Conservation (phyloP, 2,329 filamentous ascomycete species). For the Diplodia sapinea region DNA sequence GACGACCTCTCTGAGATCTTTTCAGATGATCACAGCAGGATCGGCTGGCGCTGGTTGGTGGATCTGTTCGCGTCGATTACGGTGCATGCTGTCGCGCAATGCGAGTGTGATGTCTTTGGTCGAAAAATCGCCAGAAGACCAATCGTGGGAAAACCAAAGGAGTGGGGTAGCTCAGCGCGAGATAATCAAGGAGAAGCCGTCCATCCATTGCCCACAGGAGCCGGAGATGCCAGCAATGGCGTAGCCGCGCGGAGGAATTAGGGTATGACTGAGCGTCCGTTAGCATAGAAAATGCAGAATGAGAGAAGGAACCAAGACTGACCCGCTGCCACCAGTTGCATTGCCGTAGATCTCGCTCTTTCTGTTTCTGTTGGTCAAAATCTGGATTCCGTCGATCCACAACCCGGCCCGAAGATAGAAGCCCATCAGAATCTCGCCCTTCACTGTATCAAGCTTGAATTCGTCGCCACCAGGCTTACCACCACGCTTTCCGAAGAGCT, state of each 20-base stretch:
- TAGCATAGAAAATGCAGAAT: conserved; percentile 32
- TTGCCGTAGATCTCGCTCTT: conserved; percentile 88
- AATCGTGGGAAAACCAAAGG: background rate
- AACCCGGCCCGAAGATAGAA: conserved; percentile 80
- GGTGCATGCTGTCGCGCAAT: background rate
- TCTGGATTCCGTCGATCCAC: conserved; percentile 88
- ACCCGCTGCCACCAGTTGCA: conserved; percentile 78
- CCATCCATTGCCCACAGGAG: conserved; percentile 78
- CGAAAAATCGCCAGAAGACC: background rate
- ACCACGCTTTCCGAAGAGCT: conserved; percentile 83
- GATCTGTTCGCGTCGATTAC: background rate
- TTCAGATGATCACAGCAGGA: conserved; percentile 9
- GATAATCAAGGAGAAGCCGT: conserved; percentile 84
- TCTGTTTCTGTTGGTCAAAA: conserved; percentile 86
- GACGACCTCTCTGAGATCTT: background rate
- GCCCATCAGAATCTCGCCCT: conserved; percentile 84
- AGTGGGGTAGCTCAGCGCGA: conserved; percentile 58
- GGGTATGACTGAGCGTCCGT: conserved; percentile 68
- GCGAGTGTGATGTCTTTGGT: background rate
- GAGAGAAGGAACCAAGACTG: conserved; percentile 51
- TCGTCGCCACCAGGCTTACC: conserved; percentile 72
- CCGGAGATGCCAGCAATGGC: conserved; percentile 87
- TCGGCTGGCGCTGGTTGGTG: background rate
- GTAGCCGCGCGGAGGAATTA: conserved; percentile 89
- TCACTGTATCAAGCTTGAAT: conserved; percentile 82